Evolutionary conservation across 208 protist species (phyloP).

Genomic region (Crithidia expoeki): DNA sequence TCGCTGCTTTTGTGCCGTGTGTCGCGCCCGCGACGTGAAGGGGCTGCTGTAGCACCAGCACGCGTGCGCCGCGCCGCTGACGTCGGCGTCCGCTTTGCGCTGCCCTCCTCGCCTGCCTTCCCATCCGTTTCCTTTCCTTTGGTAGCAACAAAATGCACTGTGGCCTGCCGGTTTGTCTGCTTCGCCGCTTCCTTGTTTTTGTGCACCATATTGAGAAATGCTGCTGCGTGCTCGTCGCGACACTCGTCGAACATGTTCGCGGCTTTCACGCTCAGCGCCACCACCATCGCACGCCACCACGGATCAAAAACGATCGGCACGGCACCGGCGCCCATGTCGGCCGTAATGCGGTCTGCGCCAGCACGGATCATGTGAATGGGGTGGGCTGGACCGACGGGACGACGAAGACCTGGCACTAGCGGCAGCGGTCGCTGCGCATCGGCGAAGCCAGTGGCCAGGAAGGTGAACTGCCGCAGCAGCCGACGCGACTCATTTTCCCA

Average conservation of each 20-base stretch:
- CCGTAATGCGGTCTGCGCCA: conserved; percentile 41
- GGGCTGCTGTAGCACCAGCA: neutral
- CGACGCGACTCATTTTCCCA: conserved; percentile 51
- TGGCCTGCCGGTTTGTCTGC: conserved; percentile 16
- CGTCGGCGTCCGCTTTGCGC: neutral
- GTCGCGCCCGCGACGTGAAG: neutral
- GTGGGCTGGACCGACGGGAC: conserved; percentile 41
- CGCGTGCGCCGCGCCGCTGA: neutral
- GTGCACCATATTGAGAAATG: conserved; percentile 19
- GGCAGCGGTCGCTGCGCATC: conserved; percentile 21
- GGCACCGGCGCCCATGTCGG: conserved; percentile 33
- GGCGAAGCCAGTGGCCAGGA: conserved; percentile 52
- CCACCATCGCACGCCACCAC: conserved; percentile 86
- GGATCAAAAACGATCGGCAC: conserved; percentile 83
- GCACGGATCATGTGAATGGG: conserved; percentile 49
- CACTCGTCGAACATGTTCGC: conserved; percentile 82
- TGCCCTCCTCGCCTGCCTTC: neutral
- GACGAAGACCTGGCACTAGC: conserved; percentile 34
- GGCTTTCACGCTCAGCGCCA: conserved; percentile 80
- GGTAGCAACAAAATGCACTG: conserved; percentile 19
- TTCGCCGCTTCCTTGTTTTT: conserved; percentile 7
- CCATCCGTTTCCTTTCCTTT: conserved; percentile 27
- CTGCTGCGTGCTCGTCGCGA: conserved; percentile 35
- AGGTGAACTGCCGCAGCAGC: conserved; percentile 55
- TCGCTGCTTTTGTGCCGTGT: neutral